phyloP scores from a whole-genome alignment of 2,329 filamentous ascomycete species.

The Truncatella angustata region DNA sequence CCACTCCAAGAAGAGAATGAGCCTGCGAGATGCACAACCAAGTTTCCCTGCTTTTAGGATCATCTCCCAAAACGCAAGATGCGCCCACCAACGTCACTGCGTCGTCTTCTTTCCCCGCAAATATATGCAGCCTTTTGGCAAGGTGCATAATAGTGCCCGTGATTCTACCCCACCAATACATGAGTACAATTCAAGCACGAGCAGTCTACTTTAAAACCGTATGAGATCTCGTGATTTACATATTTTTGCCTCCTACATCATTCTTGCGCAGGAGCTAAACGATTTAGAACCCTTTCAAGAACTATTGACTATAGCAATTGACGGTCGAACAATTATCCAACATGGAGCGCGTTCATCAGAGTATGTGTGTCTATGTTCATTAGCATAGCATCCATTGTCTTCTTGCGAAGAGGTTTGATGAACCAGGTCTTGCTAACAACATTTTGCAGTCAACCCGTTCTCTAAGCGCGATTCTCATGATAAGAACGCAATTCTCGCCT shows the following conservation, averaged over 20 bases:
- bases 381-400: background rate
- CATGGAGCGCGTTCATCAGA: conserved; percentile 30
- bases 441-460: conserved; percentile 69
- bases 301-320: background rate
- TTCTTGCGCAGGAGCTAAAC: background rate
- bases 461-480: conserved; percentile 66
- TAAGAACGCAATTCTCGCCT: conserved; percentile 60
- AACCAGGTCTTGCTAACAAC: background rate
- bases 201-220: conserved; percentile 1
- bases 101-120: conserved; percentile 6
- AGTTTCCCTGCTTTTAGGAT: conserved; percentile 3
- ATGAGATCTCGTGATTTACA: background rate
- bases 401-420: too few relatives aligned
- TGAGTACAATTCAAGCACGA: background rate
- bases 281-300: background rate
- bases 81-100: conserved; percentile 7
- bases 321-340: background rate
- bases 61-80: background rate
- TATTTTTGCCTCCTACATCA: conserved; percentile 15
- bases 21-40: too few relatives aligned
- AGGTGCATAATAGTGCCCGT: background rate
- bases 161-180: conserved; percentile 1
- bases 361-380: conserved; percentile 19
- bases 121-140: background rate
- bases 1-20: too few relatives aligned